These are phyloP conservation scores for Sclerotinia minor DNA, from an alignment of 2,329 filamentous ascomycete species.

Conservation along the genomic window DNA sequence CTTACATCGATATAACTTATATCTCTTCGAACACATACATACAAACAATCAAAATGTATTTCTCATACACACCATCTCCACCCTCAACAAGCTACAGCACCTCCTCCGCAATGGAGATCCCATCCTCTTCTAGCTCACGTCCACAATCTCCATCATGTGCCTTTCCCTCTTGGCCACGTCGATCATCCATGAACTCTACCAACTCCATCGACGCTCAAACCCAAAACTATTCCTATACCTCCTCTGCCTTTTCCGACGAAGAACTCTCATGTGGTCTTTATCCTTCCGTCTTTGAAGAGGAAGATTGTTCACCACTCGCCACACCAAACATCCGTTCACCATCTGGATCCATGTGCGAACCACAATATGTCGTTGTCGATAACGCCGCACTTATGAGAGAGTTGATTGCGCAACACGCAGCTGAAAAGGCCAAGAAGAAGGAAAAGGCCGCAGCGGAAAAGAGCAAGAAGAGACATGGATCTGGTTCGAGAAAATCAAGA, in stretches of 20 bases:
- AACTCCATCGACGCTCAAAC: conserved; percentile 31
- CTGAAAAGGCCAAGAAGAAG: conserved; percentile 39
- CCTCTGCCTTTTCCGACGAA: conserved; percentile 57
- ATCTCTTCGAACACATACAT: not conserved
- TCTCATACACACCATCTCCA: conserved; percentile 37
- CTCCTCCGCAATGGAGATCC: conserved; percentile 38
- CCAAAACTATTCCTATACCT: conserved; percentile 27
- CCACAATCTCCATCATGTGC: conserved; percentile 47
- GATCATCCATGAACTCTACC: conserved; percentile 48
- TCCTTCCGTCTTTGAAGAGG: conserved; percentile 52
- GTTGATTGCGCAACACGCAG: conserved; percentile 38
- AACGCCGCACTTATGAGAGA: conserved; percentile 38
- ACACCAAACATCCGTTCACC: conserved; percentile 38
- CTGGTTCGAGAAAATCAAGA: conserved; percentile 41
- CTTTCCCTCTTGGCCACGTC: conserved; percentile 60
- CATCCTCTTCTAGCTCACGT: conserved; percentile 30
- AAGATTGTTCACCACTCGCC: conserved; percentile 47
- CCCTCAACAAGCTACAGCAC: conserved; percentile 34
- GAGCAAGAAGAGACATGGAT: conserved; percentile 28
- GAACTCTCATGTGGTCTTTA: conserved; percentile 50
- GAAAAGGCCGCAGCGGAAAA: conserved; percentile 23
- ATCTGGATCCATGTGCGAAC: conserved; percentile 32
- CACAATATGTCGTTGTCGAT: conserved; percentile 34
- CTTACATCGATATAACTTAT: not conserved
- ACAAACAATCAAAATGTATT: conserved; percentile 33